Evolutionary conservation across 495 filamentous ascomycete genomes (phyloP), one percentile per base, ranked within the genome.

Genomic region (Pseudotulostoma volvatum): DNA sequence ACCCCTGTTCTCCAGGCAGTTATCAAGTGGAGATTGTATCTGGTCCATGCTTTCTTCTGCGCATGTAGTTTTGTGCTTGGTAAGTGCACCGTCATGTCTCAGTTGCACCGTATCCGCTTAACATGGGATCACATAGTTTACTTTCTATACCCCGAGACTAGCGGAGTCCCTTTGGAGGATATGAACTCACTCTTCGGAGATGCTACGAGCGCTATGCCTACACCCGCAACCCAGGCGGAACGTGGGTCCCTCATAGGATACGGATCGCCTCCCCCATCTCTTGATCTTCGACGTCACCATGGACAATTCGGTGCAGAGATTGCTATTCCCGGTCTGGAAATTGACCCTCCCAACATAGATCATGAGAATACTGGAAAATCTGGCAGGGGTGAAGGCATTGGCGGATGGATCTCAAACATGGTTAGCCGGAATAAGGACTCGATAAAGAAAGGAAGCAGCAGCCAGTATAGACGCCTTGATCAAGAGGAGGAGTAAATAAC

Each of bases 41-140:
- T 97, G 19, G 61, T 97, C 2, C 92, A 97, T 57, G 90, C 90
- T 9, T 96, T 97, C 54, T 97, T 93, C 60, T 97, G 90, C 55
- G 88, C 82, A 33, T 74, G 84, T 44, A 93, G 84, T 65, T 95
- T 97, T 57, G 81, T 97, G 40, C 71, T 95, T 63, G 90, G 88
- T 95, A 68, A 70, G 86, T 68, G 9, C 16, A 39, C 9, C 30
- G n/a, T 9, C 1, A 25, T 9, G 42, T 13, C 51, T 16, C 31
- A 18, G 0, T 18, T 11, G 16, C 31, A 19, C 34, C 15, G 3
- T 19, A 3, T 11, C 18, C 38, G 8, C 35, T 37, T 20, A 21
- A 37, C 39, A 54, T 61, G 44, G 59, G 9, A 39, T 17, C n/a
- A n/a, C 23, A 20, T 43, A 94, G 90, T 97, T 16, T 97, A 84